phyloP scores from a whole-genome alignment of 2,329 filamentous ascomycete species.

The Penicillium italicum region DNA sequence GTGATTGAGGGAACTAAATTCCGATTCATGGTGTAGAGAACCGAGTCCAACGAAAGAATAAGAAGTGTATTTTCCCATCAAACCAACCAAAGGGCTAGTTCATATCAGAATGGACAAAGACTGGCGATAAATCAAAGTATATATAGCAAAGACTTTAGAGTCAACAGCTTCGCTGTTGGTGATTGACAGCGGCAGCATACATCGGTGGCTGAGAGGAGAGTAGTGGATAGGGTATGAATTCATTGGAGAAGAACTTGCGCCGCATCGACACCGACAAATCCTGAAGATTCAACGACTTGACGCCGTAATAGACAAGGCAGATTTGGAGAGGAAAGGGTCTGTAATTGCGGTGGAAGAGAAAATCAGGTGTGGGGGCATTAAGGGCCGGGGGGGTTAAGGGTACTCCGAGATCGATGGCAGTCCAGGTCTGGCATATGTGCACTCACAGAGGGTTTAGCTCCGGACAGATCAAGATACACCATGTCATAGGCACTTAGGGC shows the following conservation, averaged over 20 bases:
- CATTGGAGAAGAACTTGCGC: constrained; percentile 28
- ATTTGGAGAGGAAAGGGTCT: constrained; percentile 26
- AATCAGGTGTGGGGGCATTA: constrained; percentile 19
- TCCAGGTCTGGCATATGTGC: constrained; percentile 28
- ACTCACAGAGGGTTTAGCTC: constrained; percentile 31
- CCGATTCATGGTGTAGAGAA: constrained; percentile 13
- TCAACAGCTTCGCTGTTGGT: constrained; percentile 25
- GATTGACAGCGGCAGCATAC: constrained; percentile 22
- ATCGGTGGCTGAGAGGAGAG: constrained; percentile 28
- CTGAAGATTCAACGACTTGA: constrained; percentile 27
- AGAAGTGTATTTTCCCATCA: constrained; percentile 1
- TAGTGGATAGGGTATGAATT: constrained; percentile 24
- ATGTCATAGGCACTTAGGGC: constrained; percentile 14
- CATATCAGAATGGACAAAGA: constrained; percentile 10
- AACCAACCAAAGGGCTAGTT: constrained; percentile 10
- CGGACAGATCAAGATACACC: constrained; percentile 21
- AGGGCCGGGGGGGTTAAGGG: constrained; percentile 12
- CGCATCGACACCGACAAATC: constrained; percentile 25
- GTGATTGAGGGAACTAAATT: constrained; percentile 4
- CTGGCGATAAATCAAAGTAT: constrained; percentile 21
- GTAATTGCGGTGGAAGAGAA: constrained; percentile 26
- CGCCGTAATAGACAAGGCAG: constrained; percentile 37
- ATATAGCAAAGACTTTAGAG: constrained; percentile 20
- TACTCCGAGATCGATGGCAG: constrained; percentile 27
- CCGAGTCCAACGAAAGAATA: constrained; percentile 3